A percentile compares a stretch with the other conserved stretches of the same genome.
phyloP scores from a whole-genome alignment of 2,329 filamentous ascomycete genomes.

The Macroventuria anomochaeta region DNA sequence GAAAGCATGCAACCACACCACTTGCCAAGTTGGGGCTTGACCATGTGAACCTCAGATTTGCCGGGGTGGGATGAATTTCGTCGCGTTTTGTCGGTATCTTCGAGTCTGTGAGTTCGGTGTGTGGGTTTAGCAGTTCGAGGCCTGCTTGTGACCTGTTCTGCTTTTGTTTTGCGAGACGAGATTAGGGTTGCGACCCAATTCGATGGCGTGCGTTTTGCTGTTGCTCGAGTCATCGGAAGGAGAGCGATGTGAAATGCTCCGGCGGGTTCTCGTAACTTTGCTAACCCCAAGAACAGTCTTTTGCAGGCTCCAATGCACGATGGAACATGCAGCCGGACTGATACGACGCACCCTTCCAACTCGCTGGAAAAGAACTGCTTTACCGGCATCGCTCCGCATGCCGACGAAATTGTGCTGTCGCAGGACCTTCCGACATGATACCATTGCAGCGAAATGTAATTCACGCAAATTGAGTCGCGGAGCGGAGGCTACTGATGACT shows the following conservation, averaged over 20 bases:
- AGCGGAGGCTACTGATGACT: constrained; percentile 31
- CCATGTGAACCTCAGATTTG: constrained; percentile 40
- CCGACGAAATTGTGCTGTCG: constrained; percentile 10
- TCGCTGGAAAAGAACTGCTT: neutral
- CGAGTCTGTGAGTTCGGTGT: constrained; percentile 10
- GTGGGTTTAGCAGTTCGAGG: constrained; percentile 1
- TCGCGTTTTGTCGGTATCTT: constrained; percentile 25
- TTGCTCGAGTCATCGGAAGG: constrained; percentile 3
- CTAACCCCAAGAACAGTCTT: neutral
- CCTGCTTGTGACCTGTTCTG: constrained; percentile 7
- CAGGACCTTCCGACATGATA: constrained; percentile 18
- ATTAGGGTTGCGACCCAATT: constrained; percentile 10
- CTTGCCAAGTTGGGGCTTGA: constrained; percentile 37
- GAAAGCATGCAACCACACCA: constrained; percentile 28
- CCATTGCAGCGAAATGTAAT: constrained; percentile 26
- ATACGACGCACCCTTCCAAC: neutral
- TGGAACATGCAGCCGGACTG: neutral
- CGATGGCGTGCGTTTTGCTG: constrained; percentile 6
- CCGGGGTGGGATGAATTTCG: constrained; percentile 27
- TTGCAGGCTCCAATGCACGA: neutral
- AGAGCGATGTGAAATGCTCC: constrained; percentile 1
- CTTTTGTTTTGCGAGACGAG: constrained; percentile 7
- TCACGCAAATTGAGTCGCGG: constrained; percentile 21
- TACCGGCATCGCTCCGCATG: neutral
- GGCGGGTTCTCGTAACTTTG: neutral